These are phyloP conservation scores for Sporothrix variecibatus DNA, from an alignment of 2,329 filamentous ascomycete species.

Conservation along the genomic window DNA sequence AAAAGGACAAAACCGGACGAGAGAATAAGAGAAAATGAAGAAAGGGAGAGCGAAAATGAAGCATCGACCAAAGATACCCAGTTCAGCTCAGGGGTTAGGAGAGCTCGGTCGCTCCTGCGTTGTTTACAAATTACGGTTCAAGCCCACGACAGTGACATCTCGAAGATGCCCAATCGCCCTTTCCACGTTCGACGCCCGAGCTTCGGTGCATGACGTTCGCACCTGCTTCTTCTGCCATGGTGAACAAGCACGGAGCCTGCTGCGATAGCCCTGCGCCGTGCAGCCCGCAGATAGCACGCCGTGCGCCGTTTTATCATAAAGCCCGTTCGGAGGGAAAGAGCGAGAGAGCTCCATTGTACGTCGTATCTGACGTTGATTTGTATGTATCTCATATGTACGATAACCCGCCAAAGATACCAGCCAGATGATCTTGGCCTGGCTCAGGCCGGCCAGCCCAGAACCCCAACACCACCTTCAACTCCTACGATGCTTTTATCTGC, in stretches of 20 bases:
- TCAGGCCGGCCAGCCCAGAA: background rate
- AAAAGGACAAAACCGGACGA: background rate
- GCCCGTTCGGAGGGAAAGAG: background rate
- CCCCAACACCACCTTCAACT: background rate
- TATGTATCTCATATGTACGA: background rate
- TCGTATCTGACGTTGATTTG: background rate
- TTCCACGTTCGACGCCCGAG: background rate
- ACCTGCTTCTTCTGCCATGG: constrained; percentile 10
- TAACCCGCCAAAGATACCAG: background rate
- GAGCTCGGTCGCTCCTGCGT: constrained; percentile 7
- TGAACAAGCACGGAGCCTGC: constrained; percentile 8
- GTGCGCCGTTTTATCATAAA: background rate
- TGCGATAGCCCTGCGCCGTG: background rate
- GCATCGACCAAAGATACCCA: background rate
- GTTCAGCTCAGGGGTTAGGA: background rate
- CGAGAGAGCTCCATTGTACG: background rate
- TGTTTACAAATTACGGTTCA: background rate
- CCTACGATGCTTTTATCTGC: background rate
- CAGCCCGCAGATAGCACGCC: background rate
- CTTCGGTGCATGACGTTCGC: background rate
- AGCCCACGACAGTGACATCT: background rate
- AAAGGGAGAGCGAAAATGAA: background rate
- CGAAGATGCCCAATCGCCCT: background rate
- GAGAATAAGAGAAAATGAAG: background rate
- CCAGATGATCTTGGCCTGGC: constrained; percentile 14